These are phyloP conservation scores for Solanum hybrid DNA, from an alignment of 305 asterid genomes.

Conservation along the genomic window DNA sequence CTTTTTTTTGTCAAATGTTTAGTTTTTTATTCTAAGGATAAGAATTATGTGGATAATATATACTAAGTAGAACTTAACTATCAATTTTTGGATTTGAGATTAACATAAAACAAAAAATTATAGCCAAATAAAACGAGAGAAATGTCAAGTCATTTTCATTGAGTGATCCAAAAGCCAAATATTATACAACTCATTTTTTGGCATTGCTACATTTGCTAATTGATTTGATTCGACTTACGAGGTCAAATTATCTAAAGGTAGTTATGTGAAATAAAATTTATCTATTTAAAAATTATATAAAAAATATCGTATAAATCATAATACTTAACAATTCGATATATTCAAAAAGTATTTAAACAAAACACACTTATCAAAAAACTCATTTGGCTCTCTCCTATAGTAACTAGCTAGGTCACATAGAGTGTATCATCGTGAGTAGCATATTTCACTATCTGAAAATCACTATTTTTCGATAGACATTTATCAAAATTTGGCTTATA, in stretches of 20 bases:
- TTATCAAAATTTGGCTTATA: not conserved
- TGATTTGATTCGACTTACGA: not conserved
- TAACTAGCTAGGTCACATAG: not conserved
- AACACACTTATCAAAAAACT: not conserved
- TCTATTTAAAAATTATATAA: not conserved
- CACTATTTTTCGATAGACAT: rapidly evolving
- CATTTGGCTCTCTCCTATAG: not conserved
- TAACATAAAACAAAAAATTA: not conserved
- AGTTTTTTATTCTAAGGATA: not conserved
- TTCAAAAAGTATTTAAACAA: not conserved
- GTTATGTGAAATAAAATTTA: not conserved
- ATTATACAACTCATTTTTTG: not conserved
- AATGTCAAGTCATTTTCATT: not conserved
- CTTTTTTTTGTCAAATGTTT: not conserved
- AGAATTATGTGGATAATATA: not conserved
- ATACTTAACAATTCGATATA: not conserved
- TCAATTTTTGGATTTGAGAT: not conserved
- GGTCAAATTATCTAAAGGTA: not conserved
- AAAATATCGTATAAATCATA: not conserved
- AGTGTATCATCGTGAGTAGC: rapidly evolving
- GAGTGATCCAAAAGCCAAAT: not conserved
- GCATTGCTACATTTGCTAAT: not conserved
- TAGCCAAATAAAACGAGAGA: not conserved
- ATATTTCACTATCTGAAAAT: not conserved
- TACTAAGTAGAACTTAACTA: not conserved